Evolutionary conservation across 1,284 basidiomycete species (phyloP).

Genomic region (Psilocybe mexicana): DNA sequence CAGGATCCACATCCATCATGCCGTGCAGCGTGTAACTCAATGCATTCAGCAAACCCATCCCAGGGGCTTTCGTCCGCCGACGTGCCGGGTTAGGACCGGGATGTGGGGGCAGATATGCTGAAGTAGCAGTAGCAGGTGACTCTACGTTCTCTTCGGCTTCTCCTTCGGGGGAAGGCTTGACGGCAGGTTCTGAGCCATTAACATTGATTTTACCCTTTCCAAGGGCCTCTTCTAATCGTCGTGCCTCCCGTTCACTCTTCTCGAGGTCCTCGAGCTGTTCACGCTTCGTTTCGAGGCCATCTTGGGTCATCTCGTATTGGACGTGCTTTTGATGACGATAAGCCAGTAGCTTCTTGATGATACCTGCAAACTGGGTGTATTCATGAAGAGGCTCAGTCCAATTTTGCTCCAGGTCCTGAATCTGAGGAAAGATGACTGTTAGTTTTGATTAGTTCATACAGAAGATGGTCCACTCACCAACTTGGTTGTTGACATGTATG

Average conservation of each 20-base stretch:
- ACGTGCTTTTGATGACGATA: constrained; percentile 99
- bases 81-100: constrained; percentile 69
- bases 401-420: constrained; percentile 89
- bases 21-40: constrained; percentile 94
- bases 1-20: constrained; percentile 99
- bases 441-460: background rate
- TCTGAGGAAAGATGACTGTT: constrained; percentile 42
- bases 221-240: constrained; percentile 87
- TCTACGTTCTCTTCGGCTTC: constrained; percentile 30
- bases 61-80: constrained; percentile 57
- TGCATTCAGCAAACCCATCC: constrained; percentile 89
- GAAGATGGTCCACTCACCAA: constrained; percentile 56
- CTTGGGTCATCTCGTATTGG: constrained; percentile 96
- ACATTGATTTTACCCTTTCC: constrained; percentile 48
- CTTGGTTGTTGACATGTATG: constrained; percentile 89
- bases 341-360: constrained; percentile 91
- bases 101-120: constrained; percentile 67
- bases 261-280: constrained; percentile 90
- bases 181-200: constrained; percentile 28
- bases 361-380: constrained; percentile 92
- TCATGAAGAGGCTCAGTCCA: constrained; percentile 97
- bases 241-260: constrained; percentile 89
- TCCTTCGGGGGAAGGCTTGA: constrained; percentile 31
- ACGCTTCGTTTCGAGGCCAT: constrained; percentile 84
- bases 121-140: constrained; percentile 27